Base-by-base conservation (phyloP, 2,329 filamentous ascomycete genomes). In the Phialophora expanda region DNA sequence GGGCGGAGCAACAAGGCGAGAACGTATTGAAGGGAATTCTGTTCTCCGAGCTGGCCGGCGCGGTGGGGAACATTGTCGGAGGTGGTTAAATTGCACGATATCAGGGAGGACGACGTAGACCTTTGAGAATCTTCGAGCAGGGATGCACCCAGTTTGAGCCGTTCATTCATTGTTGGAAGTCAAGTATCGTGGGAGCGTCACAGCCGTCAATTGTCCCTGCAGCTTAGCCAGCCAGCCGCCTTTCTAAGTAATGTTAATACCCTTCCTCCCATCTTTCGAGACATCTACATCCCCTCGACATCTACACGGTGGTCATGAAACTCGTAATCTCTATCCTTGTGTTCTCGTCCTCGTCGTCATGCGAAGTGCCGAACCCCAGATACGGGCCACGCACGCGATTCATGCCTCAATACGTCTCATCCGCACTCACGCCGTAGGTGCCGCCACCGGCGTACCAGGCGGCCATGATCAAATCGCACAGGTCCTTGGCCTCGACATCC, bases 1-100 rank as follows among this genome's bases (percentile, higher is more conserved):
- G 91, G 92, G 86, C 86, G n/a, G 87, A 89, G 74, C 83, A 86
- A 44, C 90, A 94, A 82, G 90, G 91, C 2, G 91, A 94, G 80
- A 84, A 82, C 9, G 86, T 95, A 32, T 85, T 96, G 71, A 87
- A 89, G 78, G 90, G 91, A 2, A 85, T 96, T 34, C 80, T 96
- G 68, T 96, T 96, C 78, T 86, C 88, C 22, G 86, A 92, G 78
- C 82, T 91, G 69, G 90, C 85, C 1, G 89, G 86, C 1, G 79
- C 83, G 59, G 86, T 90, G 17, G 85, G 87, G 12, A 46, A 63
- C 61, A 60, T 66, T 38, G 64, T 66, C 3, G 61, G 24, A 14
- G 59, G 64, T 24, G 56, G 34, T 50, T 58, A n/a, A 30, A 38
- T 8, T 20, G 17, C 14, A 56, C 11, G 24, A 51, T 26, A 17